Base-by-base conservation (phyloP, 2,329 filamentous ascomycete genomes). In the Penicillium sp. region DNA sequence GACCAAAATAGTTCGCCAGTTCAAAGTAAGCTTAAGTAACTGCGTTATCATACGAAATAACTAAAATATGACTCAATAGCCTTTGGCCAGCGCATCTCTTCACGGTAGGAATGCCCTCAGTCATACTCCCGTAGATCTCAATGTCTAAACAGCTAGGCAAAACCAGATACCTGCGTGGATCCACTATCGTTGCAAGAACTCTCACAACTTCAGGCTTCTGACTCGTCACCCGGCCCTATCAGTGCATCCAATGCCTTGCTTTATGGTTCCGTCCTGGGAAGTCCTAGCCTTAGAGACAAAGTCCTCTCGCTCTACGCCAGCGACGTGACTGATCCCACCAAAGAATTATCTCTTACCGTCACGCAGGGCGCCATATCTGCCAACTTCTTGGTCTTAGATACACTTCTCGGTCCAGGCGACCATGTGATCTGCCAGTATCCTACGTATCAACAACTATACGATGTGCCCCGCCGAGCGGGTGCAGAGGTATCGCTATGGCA, bases 391-490 rank as follows among this genome's bases (percentile, higher is more conserved):
- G 43, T 53, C 13, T 39, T 58, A 3, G 49, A 55, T 29, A 55
- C 56, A 4, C 35, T 58, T 22, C 3, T 58, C 10, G 52, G 56
- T 0, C 52, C 56, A 8, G 49, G 52, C 22, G 56, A 58, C 42
- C 56, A 58, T 58, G 56, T 58, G 13, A 35, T 58, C 24, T 55
- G 52, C 16, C 56, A 58, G 21, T 58, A 58, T 26, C 56, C 56
- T 8, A 58, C 52, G 9, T 58, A 58, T 27, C 56, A 58, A 21
- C 56, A 58, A 21, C 49, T 58, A 16, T 58, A 55, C 27, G 56
- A 55, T 19, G 52, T 58, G 19, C 56, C 56, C 6, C 44, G 44
- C 35, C 49, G 49, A 5, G 45, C 49, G 2, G 56, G 56, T 11
- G 52, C 56, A 16, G 37, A 58, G 16, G 54, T 56, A 19, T 49